These are phyloP conservation scores for Phytopythium boreale DNA, from an alignment of 352 stramenopile species.

Conservation along the genomic window DNA sequence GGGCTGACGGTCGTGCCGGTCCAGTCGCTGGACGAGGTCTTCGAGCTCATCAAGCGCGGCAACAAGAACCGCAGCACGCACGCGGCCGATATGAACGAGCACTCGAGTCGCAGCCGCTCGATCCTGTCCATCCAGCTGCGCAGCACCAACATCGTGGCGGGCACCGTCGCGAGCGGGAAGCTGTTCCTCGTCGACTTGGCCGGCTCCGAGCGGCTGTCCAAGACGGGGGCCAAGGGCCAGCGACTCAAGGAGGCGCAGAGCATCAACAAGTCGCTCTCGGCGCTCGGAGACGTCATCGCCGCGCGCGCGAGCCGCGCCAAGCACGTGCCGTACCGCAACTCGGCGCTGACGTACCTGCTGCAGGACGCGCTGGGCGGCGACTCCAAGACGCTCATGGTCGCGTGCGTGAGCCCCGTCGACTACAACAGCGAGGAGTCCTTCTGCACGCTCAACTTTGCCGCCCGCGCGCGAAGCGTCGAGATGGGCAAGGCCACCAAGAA, in stretches of 20 bases:
- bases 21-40: conserved; percentile 76
- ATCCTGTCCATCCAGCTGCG: conserved; percentile 87
- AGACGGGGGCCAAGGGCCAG: conserved; percentile 85
- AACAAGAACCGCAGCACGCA: conserved; percentile 88
- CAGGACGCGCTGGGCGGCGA: conserved; percentile 90
- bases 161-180: conserved; percentile 65
- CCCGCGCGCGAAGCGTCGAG: conserved; percentile 80
- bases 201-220: conserved; percentile 86
- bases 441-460: conserved; percentile 93
- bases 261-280: conserved; percentile 95
- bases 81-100: conserved; percentile 88
- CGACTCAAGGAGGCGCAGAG: conserved; percentile 90
- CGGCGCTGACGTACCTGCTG: conserved; percentile 92
- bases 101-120: conserved; percentile 86
- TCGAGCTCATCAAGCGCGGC: conserved; percentile 79
- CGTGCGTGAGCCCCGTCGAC: conserved; percentile 83
- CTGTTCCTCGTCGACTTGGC: conserved; percentile 90
- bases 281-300: conserved; percentile 97
- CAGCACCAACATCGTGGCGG: conserved; percentile 79
- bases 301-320: conserved; percentile 82
- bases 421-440: conserved; percentile 93
- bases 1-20: conserved; percentile 74
- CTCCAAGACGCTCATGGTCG: conserved; percentile 94
- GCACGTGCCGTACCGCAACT: conserved; percentile 95
- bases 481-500: conserved; percentile 90